Evolutionary conservation across 2,329 filamentous ascomycete species (phyloP), one percentile per base, ranked within the genome.

Genomic region (Teratosphaeria epicoccoides): DNA sequence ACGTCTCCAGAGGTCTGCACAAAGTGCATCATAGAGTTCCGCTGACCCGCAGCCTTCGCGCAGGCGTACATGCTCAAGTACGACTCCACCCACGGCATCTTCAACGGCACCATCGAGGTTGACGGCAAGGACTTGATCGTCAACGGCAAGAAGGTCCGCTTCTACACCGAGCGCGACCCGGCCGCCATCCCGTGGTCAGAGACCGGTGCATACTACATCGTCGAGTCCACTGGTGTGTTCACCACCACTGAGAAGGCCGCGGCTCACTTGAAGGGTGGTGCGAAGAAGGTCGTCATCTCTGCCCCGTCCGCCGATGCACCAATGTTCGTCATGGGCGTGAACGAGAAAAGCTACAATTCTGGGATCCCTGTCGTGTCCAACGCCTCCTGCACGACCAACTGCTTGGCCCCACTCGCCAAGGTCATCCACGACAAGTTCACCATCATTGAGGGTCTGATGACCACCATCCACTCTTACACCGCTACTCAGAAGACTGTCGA

Each of bases 241-340:
- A 97, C 91, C 81, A 96, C 90, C 78, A 90, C 78, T 67, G 91
- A 95, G 61, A 95, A 95, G 87, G 91, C 91, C 72, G 82, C 80
- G 69, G 87, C 87, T 66, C 91, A 97, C 78, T 84, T 97, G 79
- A 85, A 87, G 77, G 91, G 90, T 72, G 91, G 91, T 74, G 91
- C 91, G 74, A 96, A 96, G 88, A 95, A 95, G 84, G 91, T 79
- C 58, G 72, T 78, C 69, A 79, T 91, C 81, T 93, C 87, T 64
- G 87, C 88, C 69, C 88, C 88, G 68, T 94, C 88, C 58, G 85
- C 87, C 63, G 93, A 98, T 79, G 93, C 93, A 70, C 91, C 91
- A 72, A 98, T 98, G 93, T 98, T 94, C 83, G 93, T 98, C 72
- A 94, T 96, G 84, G 93, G 93, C 73, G 93, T 98, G 79, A 98